Percentiles rank a stretch among this genome's conserved stretches.
Evolutionary conservation across 108 stramenopile species (phyloP).

Genomic region (Cyclotella atomus): DNA sequence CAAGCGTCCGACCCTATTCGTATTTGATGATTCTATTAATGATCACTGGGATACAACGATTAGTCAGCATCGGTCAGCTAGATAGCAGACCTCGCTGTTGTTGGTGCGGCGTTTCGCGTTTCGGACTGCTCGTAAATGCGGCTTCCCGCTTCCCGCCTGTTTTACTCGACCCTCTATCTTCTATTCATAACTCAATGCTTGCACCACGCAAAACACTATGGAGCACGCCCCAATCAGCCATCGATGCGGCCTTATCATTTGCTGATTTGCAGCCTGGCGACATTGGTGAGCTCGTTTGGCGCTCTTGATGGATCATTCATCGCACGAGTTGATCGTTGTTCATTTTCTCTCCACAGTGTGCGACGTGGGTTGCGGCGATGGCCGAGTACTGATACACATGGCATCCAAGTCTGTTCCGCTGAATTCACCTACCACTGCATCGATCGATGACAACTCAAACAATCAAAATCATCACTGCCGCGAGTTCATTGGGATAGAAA

Average conservation of each 20-base stretch:
- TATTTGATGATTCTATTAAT: too few relatives aligned
- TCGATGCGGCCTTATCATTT: constrained; percentile 53
- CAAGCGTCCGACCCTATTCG: too few relatives aligned
- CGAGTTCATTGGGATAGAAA: constrained; percentile 78
- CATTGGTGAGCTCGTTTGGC: constrained; percentile 18
- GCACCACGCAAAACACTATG: constrained; percentile 65
- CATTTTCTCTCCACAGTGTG: constrained; percentile 35
- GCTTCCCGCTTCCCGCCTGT: too few relatives aligned
- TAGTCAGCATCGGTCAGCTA: too few relatives aligned
- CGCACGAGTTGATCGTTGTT: background rate
- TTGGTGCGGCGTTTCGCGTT: too few relatives aligned
- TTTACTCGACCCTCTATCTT: background rate
- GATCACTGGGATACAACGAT: too few relatives aligned
- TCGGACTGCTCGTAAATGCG: too few relatives aligned
- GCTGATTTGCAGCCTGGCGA: constrained; percentile 28
- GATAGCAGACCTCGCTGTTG: too few relatives aligned
- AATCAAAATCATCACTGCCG: constrained; percentile 34
- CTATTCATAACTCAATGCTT: constrained; percentile 9
- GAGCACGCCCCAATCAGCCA: constrained; percentile 69
- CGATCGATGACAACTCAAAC: background rate
- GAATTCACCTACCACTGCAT: background rate
- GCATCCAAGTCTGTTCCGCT: constrained; percentile 39
- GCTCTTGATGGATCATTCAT: background rate
- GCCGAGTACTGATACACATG: constrained; percentile 73
- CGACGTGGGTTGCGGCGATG: constrained; percentile 91